phyloP scores from a whole-genome alignment of 2,329 filamentous ascomycete genomes.

The Septoria petroselini region DNA sequence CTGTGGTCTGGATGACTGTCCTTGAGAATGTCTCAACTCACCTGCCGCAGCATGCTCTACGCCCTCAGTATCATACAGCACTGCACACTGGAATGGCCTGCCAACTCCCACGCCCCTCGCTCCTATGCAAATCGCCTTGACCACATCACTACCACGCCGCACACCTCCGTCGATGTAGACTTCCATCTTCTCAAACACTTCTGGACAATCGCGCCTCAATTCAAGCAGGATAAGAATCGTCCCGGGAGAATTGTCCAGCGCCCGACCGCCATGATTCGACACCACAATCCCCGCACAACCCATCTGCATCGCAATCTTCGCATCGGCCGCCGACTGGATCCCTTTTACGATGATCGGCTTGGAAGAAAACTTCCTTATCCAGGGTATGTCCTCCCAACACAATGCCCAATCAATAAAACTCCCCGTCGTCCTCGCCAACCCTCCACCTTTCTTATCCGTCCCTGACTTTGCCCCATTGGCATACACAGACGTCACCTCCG shows the following conservation, averaged over 20 bases:
- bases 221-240: conserved; percentile 61
- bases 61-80: conserved; percentile 58
- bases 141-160: conserved; percentile 61
- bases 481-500: conserved; percentile 58
- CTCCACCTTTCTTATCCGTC: conserved; percentile 55
- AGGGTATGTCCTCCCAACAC: conserved; percentile 48
- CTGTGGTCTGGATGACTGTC: not conserved
- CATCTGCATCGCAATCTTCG: conserved; percentile 42
- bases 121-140: conserved; percentile 65
- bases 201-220: conserved; percentile 58
- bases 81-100: conserved; percentile 57
- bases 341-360: conserved; percentile 54
- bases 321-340: conserved; percentile 44
- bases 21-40: conserved; percentile 40
- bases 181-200: conserved; percentile 59
- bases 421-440: conserved; percentile 55
- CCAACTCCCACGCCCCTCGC: conserved; percentile 62
- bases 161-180: conserved; percentile 65
- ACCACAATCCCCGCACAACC: conserved; percentile 50
- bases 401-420: conserved; percentile 56
- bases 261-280: conserved; percentile 53
- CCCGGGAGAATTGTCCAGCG: conserved; percentile 50
- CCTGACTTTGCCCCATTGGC: conserved; percentile 55
- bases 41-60: conserved; percentile 53
- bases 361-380: conserved; percentile 40